These are phyloP conservation scores for Puccinia novopanici DNA, from an alignment of 1,284 basidiomycete genomes.

Conservation along the genomic window DNA sequence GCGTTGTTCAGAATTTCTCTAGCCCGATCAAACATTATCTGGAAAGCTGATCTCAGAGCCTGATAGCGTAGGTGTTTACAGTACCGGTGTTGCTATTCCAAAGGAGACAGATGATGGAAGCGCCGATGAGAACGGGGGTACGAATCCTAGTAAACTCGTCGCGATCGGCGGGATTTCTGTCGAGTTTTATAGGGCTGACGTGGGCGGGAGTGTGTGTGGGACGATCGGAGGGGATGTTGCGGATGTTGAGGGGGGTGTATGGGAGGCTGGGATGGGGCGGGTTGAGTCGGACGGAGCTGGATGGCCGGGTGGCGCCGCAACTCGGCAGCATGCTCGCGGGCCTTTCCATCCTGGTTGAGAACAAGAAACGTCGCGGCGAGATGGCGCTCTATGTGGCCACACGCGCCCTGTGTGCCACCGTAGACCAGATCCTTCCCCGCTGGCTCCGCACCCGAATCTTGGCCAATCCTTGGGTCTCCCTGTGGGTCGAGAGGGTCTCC, in stretches of 20 bases:
- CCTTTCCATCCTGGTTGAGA: constrained; percentile 58
- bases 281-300: constrained; percentile 56
- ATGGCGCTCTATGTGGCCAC: constrained; percentile 61
- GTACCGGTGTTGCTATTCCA: constrained; percentile 59
- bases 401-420: constrained; percentile 57
- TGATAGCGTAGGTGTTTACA: constrained; percentile 55
- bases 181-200: constrained; percentile 59
- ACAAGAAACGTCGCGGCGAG: constrained; percentile 59
- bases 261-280: constrained; percentile 44
- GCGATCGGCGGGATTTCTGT: constrained; percentile 59
- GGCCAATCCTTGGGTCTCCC: constrained; percentile 38
- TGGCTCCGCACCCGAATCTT: constrained; percentile 44
- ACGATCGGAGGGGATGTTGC: constrained; percentile 1
- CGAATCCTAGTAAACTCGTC: constrained; percentile 57
- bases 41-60: too few species aligned
- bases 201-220: constrained; percentile 54
- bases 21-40: too few species aligned
- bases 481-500: constrained; percentile 52
- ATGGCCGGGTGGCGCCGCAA: constrained; percentile 50
- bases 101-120: constrained; percentile 52
- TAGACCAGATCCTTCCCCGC: constrained; percentile 53
- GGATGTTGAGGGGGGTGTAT: constrained; percentile 26
- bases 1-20: too few species aligned
- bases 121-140: constrained; percentile 54
- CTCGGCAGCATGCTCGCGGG: constrained; percentile 54